Base-by-base conservation (phyloP, 2,329 filamentous ascomycete species). In the Pseudocercospora crystallina region DNA sequence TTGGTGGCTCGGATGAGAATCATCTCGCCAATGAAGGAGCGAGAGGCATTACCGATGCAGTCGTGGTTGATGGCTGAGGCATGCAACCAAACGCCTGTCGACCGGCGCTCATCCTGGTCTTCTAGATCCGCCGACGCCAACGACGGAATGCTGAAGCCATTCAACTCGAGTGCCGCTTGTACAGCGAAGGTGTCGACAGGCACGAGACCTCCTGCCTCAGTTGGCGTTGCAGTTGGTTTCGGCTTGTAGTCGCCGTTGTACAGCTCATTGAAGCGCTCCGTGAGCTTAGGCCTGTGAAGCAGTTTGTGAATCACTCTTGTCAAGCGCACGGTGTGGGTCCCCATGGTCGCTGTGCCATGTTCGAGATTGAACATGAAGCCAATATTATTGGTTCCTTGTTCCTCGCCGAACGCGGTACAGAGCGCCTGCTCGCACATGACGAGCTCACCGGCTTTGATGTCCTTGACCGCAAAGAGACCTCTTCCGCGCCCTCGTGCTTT, bases 11-110 rank as follows among this genome's bases (percentile, higher is more conserved):
- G 75, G 15, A 82, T 43, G 7, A 82, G 69, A 54, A 73, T 69
- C 68, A 83, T 72, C 57, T 83, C 79, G 2, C 80, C 79, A 33
- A 82, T 78, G 59, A 80, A 81, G 1, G 72, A 63, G 12, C 75
- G 75, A 0, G 50, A 53, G 13, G 71, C 73, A 56, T 81, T 83
- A 8, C 62, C 61, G 4, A 71, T 13, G 60, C 80, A 83, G 9
- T 70, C 72, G 54, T 83, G 80, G 50, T 83, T 83, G 55, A 80
- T 73, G 47, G 70, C 68, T 0, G 79, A 78, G 3, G 77, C 75
- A 1, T 68, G 51, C 2, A 66, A 49, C 78, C 79, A 83, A 10
- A 81, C 48, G 1, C 79, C 79, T 30, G 41, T 51, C 8, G 50
- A 31, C 11, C 32, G 10, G 10, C 31, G 11, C 20, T 34, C 29